Evolutionary conservation across 305 asterid species (phyloP), one percentile per base, ranked within the genome.

Genomic region (Solanum hybrid): DNA sequence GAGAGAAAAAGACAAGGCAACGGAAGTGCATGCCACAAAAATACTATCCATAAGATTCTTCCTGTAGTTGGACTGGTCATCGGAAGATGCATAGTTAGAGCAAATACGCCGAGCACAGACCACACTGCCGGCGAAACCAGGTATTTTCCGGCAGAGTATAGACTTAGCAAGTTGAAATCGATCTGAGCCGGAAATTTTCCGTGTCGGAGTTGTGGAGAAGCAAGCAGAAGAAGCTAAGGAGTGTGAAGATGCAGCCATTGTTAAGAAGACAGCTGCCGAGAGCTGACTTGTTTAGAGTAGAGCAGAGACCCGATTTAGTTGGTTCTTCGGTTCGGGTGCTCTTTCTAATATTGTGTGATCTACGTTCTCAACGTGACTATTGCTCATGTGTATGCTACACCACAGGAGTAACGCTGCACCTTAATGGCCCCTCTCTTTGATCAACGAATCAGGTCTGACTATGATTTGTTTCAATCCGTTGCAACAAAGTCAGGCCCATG

Each of bases 11-110:
- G 99, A 96, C 73, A 97, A 92, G 51, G 98, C 99, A 33, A 94
- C 94, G 14, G 99, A 97, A 51, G 99, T 93, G 92, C 98, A 96
- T 27, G 94, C 92, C 88, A 96, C 96, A 91, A 96, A 77, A 38
- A 95, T 79, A 37, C 96, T 94, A 83, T 97, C 98, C 68, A 95
- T 88, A 77, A 95, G 92, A 80, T 94, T 96, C 90, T 93, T 96
- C 90, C 92, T 93, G 92, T 93, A 90, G 65, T 93, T 91, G n/a
- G 89, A 81, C 24, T 77, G 80, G 10, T 88, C 93, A 86, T 41
- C 85, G 83, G 92, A 85, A 31, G 90, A 79, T 82, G 34, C 89
- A 76, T 34, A 89, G 61, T 13, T 39, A 81, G 91, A 77, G 32
- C 91, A 92, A 89, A 88, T 89, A 36, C 94, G 91, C 76, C 91